Base-by-base conservation (phyloP, 2,329 filamentous ascomycete species). In the Ramichloridium luteum region DNA sequence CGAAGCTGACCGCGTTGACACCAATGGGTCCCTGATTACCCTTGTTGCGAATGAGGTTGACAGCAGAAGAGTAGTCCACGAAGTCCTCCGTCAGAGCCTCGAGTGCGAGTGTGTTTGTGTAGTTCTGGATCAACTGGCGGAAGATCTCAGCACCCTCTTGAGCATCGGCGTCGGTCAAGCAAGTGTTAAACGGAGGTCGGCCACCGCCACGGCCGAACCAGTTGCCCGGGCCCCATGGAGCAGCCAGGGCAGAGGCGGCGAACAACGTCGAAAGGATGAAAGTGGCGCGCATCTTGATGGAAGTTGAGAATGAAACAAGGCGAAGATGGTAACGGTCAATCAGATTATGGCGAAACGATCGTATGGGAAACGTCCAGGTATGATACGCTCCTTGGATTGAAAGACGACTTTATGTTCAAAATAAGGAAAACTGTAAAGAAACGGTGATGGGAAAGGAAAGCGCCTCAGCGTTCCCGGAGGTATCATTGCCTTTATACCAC, bases 31-130 rank as follows among this genome's bases (percentile, higher is more conserved):
- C 38, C 16, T 43, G 37, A 28, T 41, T 46, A 14, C 47, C 47
- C 13, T 41, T 38, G 38, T 49, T 49, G 37, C 42, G 42, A 37
- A 49, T 46, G 40, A 49, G 51, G 36, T 49, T 50, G 38, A 50
- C 49, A 12, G 47, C 45, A 28, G 46, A 46, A 8, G 46, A 41
- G 33, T 48, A 49, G 39, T 52, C 49, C 34, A 46, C 34, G 28
- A 50, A 52, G 43, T 50, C 47, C 23, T 43, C 43, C 11, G 48
- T 47, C 8, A 52, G 43, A 5, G 44, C 42, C 12, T 43, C 41
- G 12, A 47, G 39, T 1, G 49, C 49, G 15, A 49, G 40, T 31
- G 44, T 44, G 16, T 43, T 42, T 10, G 46, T 45, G 40, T 52
- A 52, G 36, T 45, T 44, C 26, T 44, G 44, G 35, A 51, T 49